Evolutionary conservation across 805 yeast species (phyloP).

Genomic region (Lachancea dasiensis): DNA sequence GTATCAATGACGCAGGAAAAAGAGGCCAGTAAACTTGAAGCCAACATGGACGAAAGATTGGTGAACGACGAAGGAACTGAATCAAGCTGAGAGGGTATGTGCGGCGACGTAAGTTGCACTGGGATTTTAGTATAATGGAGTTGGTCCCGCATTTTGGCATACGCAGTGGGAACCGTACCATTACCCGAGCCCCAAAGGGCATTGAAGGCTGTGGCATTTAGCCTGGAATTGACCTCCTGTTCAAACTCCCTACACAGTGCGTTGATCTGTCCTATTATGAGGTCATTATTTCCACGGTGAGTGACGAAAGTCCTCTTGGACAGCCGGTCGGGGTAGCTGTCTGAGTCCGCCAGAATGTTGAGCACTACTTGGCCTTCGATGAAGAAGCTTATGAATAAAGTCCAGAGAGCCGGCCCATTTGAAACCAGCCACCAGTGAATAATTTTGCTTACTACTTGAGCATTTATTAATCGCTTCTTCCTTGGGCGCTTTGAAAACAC

Average conservation of each 20-base stretch:
- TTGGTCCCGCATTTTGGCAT: background rate
- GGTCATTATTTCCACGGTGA: background rate
- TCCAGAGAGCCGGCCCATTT: constrained; percentile 12
- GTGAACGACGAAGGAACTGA: background rate
- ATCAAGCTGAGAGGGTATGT: background rate
- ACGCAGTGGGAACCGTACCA: background rate
- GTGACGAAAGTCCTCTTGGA: background rate
- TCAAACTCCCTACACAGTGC: constrained; percentile 2
- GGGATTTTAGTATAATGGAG: background rate
- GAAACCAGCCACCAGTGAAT: constrained; percentile 15
- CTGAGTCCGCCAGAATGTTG: background rate
- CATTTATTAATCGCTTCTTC: background rate
- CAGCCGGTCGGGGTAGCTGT: background rate
- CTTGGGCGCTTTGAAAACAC: too few species aligned
- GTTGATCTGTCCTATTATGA: background rate
- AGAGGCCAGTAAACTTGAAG: background rate
- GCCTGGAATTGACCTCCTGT: background rate
- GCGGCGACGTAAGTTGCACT: background rate
- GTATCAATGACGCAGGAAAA: background rate
- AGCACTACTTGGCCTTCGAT: constrained; percentile 5
- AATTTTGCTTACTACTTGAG: background rate
- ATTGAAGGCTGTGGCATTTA: background rate
- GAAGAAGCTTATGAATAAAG: constrained; percentile 9
- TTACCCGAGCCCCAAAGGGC: constrained; percentile 1
- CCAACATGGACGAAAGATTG: constrained; percentile 1